Base-by-base conservation (phyloP, 345 rosid genomes). In the Lepidium aucheri region DNA sequence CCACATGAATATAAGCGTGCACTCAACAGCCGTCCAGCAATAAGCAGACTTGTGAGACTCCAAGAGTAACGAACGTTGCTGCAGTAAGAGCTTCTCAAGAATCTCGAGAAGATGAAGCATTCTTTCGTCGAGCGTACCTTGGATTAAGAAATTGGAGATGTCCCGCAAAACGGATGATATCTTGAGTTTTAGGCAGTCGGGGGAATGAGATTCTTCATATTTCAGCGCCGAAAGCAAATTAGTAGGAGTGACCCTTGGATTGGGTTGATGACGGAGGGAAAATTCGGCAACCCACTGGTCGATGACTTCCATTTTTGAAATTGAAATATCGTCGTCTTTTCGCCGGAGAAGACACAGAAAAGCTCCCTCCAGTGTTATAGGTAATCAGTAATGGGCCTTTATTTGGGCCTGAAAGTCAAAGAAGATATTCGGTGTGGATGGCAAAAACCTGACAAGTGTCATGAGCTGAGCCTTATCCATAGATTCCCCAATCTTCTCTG, bases 31-130 rank as follows among this genome's bases (percentile, higher is more conserved):
- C 20, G 69, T 81, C 17, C 81, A 85, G 38, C 78, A 67, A 54
- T 81, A 88, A 6, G 96, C 92, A 7, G 42, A 69, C 77, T 73
- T 77, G 80, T 88, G 80, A 13, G 89, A 79, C 3, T 58, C 80
- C 11, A 60, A 10, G 26, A 76, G 34, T 10, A 62, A 1, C 20
- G 32, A 16, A 9, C 73, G 72, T n/a, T 63, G 69, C 12, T 56
- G 61, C 50, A 62, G 40, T 35, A 79, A 79, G 53, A 82, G 41
- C 53, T 54, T 56, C 55, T 81, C 87, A 3, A 84, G 33, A 1
- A 42, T 22, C 50, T 78, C 82, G 1, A 89, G 79, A 0, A 53
- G 66, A 4, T 83, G 87, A n/a, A 89, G 90, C 10, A 63, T 60
- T n/a, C 17, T 40, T 20, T 89, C 86, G 11, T 32, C 45, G 2